A percentile compares a stretch with the other conserved stretches of the same genome.
phyloP scores from a whole-genome alignment of 208 protist species.

The Acanthamoeba royreba region DNA sequence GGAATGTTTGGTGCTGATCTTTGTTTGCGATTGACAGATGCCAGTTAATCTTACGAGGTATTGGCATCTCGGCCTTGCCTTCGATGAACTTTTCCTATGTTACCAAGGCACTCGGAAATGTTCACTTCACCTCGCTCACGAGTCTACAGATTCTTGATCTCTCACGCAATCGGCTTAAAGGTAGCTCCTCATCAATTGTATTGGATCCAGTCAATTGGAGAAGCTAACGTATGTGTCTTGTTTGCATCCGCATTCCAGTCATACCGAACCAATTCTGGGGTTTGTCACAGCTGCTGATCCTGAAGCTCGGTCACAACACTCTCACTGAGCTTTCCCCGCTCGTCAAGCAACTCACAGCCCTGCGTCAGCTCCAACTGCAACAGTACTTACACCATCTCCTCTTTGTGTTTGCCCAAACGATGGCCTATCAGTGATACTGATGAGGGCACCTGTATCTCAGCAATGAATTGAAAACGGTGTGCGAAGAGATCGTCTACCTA shows the following conservation, averaged over 20 bases:
- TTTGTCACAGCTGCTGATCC: background rate
- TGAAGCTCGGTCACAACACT: constrained; percentile 8
- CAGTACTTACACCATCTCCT: background rate
- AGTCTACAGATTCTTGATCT: background rate
- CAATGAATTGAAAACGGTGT: background rate
- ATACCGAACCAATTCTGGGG: background rate
- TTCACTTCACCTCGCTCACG: background rate
- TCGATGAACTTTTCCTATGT: constrained; percentile 19
- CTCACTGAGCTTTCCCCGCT: background rate
- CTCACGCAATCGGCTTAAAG: background rate
- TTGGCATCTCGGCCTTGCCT: background rate
- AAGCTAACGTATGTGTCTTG: background rate
- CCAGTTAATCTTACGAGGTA: background rate
- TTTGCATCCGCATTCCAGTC: background rate
- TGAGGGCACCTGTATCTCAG: background rate
- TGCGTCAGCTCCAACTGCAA: background rate
- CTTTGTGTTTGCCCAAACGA: background rate
- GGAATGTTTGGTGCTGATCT: background rate
- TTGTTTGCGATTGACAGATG: background rate
- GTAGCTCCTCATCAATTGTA: background rate
- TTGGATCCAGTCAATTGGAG: background rate
- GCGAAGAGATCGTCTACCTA: constrained; percentile 1
- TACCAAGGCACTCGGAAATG: constrained; percentile 9
- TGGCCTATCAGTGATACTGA: background rate
- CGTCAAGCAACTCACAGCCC: background rate